These are phyloP conservation scores for Cucurbita maxima DNA, from an alignment of 306 rosid genomes.

Conservation along the genomic window DNA sequence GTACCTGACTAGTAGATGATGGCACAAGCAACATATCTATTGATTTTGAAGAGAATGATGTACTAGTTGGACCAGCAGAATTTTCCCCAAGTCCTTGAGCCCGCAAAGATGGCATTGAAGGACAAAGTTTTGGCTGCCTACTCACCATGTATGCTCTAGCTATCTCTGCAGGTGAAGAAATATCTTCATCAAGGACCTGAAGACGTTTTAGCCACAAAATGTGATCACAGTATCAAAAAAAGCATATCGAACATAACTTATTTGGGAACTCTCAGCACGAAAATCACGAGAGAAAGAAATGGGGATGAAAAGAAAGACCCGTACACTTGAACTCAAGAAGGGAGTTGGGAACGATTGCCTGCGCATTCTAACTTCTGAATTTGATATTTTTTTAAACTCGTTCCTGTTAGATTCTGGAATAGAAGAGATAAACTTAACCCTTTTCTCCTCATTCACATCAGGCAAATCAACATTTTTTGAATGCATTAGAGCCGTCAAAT, in stretches of 20 bases:
- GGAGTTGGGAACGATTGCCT: constrained; percentile 29
- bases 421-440: constrained; percentile 21
- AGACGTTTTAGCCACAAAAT: constrained; percentile 12
- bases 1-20: constrained; percentile 26
- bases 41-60: constrained; percentile 20
- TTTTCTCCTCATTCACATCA: constrained; percentile 26
- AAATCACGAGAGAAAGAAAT: background rate
- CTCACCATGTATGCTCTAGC: constrained; percentile 88
- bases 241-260: background rate
- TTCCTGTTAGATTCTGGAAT: constrained; percentile 22
- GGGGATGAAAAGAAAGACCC: constrained; percentile 1
- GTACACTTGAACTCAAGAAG: constrained; percentile 31
- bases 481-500: constrained; percentile 56
- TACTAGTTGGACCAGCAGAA: constrained; percentile 15
- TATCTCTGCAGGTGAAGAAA: constrained; percentile 69
- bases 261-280: background rate
- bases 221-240: constrained; percentile 3
- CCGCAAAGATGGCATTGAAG: constrained; percentile 31
- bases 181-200: constrained; percentile 61
- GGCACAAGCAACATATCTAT: constrained; percentile 31
- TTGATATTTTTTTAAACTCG: constrained; percentile 21
- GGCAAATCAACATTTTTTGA: constrained; percentile 50
- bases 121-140: constrained; percentile 44
- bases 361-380: constrained; percentile 19
- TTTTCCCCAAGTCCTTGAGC: constrained; percentile 25